These are phyloP conservation scores for Lomentospora prolificans DNA, from an alignment of 2,329 filamentous ascomycete species.

Conservation along the genomic window DNA sequence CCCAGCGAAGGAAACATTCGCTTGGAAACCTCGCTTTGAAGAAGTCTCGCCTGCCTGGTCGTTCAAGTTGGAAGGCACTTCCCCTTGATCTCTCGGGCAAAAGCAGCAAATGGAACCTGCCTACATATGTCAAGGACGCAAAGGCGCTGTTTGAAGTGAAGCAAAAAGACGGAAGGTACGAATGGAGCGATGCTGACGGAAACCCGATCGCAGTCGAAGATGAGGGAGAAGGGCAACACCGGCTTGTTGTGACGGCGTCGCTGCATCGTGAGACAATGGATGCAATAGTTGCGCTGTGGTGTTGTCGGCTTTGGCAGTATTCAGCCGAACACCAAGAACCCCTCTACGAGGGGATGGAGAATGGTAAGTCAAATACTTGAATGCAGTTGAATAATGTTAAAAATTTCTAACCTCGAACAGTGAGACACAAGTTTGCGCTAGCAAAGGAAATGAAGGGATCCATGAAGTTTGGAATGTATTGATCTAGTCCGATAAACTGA, in stretches of 20 bases:
- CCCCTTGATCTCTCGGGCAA: constrained; percentile 9
- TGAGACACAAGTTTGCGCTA: background rate
- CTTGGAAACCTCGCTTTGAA: constrained; percentile 11
- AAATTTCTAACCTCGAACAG: background rate
- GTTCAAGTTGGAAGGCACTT: constrained; percentile 11
- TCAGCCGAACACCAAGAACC: background rate
- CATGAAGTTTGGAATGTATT: background rate
- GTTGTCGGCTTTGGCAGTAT: background rate
- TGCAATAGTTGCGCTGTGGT: background rate
- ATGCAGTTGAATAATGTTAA: background rate
- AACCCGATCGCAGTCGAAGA: constrained; percentile 13
- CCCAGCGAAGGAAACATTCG: background rate
- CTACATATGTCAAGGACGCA: constrained; percentile 11
- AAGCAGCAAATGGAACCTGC: constrained; percentile 12
- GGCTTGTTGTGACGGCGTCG: constrained; percentile 9
- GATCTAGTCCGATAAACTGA: background rate
- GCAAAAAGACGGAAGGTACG: constrained; percentile 12
- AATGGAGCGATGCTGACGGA: constrained; percentile 14
- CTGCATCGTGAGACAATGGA: background rate
- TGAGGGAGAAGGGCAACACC: background rate
- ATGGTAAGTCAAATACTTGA: background rate
- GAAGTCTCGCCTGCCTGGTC: constrained; percentile 6
- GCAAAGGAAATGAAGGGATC: background rate
- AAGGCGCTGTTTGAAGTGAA: constrained; percentile 15
- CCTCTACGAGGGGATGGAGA: background rate